A percentile compares a stretch with the other conserved stretches of the same genome.
These are phyloP conservation scores for Penicillium digitatum DNA, from an alignment of 2,329 filamentous ascomycete species.

Conservation along the genomic window DNA sequence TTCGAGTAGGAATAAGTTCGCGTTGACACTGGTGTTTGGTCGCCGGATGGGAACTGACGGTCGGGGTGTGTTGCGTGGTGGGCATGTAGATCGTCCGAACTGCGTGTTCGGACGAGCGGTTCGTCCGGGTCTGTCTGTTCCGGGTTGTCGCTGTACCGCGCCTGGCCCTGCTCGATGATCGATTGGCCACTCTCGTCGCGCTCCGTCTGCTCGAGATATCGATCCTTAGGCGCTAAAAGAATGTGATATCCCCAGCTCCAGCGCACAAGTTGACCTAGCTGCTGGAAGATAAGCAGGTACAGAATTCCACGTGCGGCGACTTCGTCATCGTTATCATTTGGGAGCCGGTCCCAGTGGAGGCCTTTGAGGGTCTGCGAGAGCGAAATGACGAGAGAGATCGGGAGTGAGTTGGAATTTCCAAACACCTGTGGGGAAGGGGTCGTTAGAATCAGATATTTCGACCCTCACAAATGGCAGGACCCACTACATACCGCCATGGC, in stretches of 20 bases:
- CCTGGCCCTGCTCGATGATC: constrained; percentile 38
- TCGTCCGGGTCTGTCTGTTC: constrained; percentile 38
- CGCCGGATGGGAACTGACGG: constrained; percentile 35
- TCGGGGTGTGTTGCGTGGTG: constrained; percentile 14
- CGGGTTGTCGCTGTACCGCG: constrained; percentile 41
- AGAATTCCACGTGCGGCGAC: constrained; percentile 90
- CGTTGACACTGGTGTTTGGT: constrained; percentile 39
- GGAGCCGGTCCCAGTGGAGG: constrained; percentile 87
- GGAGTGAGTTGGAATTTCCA: constrained; percentile 95
- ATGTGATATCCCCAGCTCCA: constrained; percentile 99
- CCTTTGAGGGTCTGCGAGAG: constrained; percentile 88
- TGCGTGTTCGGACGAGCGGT: constrained; percentile 33
- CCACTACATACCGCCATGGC: constrained; percentile 72
- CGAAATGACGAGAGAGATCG: constrained; percentile 91
- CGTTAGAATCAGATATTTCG: neutral
- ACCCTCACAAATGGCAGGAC: neutral
- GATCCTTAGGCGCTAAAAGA: constrained; percentile 76
- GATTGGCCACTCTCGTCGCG: constrained; percentile 33
- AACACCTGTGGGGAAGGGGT: constrained; percentile 59
- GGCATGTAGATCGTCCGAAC: constrained; percentile 27
- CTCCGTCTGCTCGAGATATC: constrained; percentile 44
- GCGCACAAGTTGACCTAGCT: constrained; percentile 86
- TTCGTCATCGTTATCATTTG: constrained; percentile 90
- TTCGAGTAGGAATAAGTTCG: constrained; percentile 37
- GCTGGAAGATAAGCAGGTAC: constrained; percentile 95